phyloP scores from a whole-genome alignment of 768 basidiomycete species.

The Boletus tylopilopsis region DNA sequence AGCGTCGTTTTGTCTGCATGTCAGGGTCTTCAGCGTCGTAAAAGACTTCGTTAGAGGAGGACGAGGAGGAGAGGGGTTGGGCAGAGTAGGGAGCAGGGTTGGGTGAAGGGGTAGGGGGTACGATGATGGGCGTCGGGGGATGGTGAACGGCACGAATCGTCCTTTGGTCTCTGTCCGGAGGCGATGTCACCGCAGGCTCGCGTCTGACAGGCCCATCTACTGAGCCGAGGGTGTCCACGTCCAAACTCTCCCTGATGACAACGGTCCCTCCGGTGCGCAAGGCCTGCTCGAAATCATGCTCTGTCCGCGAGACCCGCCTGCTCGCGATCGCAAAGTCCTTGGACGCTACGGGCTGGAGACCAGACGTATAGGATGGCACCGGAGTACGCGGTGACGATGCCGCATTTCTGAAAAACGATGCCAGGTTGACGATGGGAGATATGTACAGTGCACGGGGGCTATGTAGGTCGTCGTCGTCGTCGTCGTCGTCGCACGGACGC shows the following conservation, averaged over 20 bases:
- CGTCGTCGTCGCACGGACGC: slow-evolving; percentile 10
- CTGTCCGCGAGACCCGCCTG: slow-evolving; percentile 65
- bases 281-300: slow-evolving; percentile 81
- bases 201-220: slow-evolving; percentile 40
- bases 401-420: slow-evolving; percentile 59
- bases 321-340: slow-evolving; percentile 41
- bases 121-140: slow-evolving; percentile 57
- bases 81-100: slow-evolving; percentile 33
- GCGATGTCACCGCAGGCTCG: slow-evolving; percentile 41
- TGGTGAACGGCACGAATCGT: slow-evolving; percentile 36
- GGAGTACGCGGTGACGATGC: slow-evolving; percentile 42
- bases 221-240: slow-evolving; percentile 62
- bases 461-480: slow-evolving; percentile 7
- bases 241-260: slow-evolving; percentile 63
- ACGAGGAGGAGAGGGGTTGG: slow-evolving; percentile 38
- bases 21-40: slow-evolving; percentile 66
- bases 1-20: slow-evolving; percentile 71
- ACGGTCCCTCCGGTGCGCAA: slow-evolving; percentile 65
- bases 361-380: slow-evolving; percentile 44
- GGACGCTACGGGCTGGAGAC: slow-evolving; percentile 56
- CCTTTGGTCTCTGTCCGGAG: slow-evolving; percentile 34
- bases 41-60: slow-evolving; percentile 56
- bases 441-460: not conserved
- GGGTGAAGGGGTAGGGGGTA: slow-evolving; percentile 68
- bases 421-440: slow-evolving; percentile 49